Base-by-base conservation (phyloP, 2,329 filamentous ascomycete genomes). In the Fusarium pseudocircinatum region DNA sequence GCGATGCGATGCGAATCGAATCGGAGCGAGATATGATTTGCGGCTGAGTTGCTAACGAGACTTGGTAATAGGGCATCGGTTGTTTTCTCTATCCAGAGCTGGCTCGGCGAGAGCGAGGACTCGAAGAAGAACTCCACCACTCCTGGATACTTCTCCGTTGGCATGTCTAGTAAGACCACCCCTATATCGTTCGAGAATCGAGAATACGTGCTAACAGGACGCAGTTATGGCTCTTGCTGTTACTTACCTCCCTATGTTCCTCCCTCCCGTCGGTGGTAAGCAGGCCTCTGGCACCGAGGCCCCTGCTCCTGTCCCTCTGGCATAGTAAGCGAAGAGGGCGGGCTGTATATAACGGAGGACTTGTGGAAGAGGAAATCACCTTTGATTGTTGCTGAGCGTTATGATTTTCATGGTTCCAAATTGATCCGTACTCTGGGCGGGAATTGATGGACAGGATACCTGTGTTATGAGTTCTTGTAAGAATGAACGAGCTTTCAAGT, bases 71-170 rank as follows among this genome's bases (percentile, higher is more conserved):
- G 91, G 93, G 90, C 90, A 16, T 89, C 93, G 44, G 90, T 95
- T 39, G 87, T 94, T 68, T 92, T 94, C 81, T 89, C 92, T 74
- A 82, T 94, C 61, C 92, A 95, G 85, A 91, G 86, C 81, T 96
- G 93, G 93, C 87, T 95, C 53, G 91, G 91, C 73, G 93, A 95
- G 87, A 92, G 91, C 77, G 87, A 91, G 77, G 90, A 92, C 67
- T 82, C 89, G 64, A 88, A 86, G 83, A 91, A 90, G 81, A 91
- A 84, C 67, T 84, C 89, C 32, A 84, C 87, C 50, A 95, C 94
- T 10, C 94, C 95, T 4, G 83, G 86, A 22, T 86, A 87, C 78
- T 92, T 96, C 83, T 91, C 91, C 63, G 90, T 96, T 63, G 88
- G 91, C 82, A 96, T 97, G 93, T 90, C 93, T 26, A 79, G 93